Conservation (phyloP, 441 rosid genomes). For the Raphanus hybrid region DNA sequence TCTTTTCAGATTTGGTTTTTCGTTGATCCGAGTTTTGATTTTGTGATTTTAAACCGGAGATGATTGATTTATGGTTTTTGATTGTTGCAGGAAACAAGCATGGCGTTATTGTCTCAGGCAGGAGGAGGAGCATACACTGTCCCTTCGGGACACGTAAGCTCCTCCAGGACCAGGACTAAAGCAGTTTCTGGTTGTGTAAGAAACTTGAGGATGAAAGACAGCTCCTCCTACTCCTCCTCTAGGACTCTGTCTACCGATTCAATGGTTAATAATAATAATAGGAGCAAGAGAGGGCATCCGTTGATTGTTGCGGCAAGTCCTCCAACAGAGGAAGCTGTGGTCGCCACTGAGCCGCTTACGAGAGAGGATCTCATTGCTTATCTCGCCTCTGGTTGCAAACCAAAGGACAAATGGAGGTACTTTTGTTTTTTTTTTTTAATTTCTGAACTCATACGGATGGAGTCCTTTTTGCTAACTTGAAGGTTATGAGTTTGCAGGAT, state of each 20-base stretch:
- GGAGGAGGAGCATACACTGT: constrained; percentile 54
- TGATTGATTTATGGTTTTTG: background rate
- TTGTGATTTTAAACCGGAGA: background rate
- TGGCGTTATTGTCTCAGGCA: constrained; percentile 63
- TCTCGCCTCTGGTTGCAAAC: constrained; percentile 95
- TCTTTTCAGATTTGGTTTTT: background rate
- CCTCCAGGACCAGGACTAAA: constrained; percentile 44
- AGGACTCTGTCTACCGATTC: constrained; percentile 45
- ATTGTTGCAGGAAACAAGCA: constrained; percentile 41
- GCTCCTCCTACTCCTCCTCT: constrained; percentile 50
- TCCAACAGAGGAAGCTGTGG: constrained; percentile 81
- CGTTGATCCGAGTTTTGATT: background rate
- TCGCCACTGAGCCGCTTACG: constrained; percentile 74
- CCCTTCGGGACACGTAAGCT: constrained; percentile 39
- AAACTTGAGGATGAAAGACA: constrained; percentile 47
- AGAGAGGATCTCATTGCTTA: constrained; percentile 87
- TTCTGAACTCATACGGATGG: background rate
- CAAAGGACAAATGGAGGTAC: constrained; percentile 92
- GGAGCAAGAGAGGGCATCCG: constrained; percentile 52
- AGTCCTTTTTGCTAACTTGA: constrained; percentile 36
- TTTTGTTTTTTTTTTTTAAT: background rate
- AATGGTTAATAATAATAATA: constrained; percentile 35
- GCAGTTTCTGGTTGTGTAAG: constrained; percentile 41
- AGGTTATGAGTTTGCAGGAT: constrained; percentile 61
- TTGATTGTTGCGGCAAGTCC: constrained; percentile 86